A percentile compares a stretch with the other conserved stretches of the same genome.
phyloP scores from a whole-genome alignment of 2,329 filamentous ascomycete species.

The Cladosporium velox region DNA sequence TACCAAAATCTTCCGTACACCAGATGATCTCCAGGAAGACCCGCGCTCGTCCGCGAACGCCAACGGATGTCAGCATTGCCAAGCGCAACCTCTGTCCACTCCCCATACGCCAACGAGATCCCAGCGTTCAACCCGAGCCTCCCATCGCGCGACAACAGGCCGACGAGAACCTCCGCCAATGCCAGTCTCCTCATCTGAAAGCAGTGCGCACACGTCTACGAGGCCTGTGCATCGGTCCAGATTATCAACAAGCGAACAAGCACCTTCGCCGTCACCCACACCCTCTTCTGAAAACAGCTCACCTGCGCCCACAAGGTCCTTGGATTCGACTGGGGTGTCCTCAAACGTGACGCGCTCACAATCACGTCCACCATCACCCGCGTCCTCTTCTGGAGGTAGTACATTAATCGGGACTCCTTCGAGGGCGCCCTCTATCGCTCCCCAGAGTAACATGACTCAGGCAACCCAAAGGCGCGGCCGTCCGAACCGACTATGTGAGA shows the following conservation, averaged over 20 bases:
- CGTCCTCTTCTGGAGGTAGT: not conserved
- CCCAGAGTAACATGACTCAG: not conserved
- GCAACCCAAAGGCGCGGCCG: not conserved
- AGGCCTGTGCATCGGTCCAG: not conserved
- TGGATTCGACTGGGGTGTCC: not conserved
- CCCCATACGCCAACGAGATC: not conserved
- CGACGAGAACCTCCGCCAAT: not conserved
- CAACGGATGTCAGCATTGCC: not conserved
- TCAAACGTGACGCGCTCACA: not conserved
- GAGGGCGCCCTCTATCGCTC: not conserved
- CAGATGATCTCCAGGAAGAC: not conserved
- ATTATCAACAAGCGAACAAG: no score
- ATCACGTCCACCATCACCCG: not conserved
- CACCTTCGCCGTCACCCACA: not conserved
- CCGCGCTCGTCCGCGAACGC: not conserved
- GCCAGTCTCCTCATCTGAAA: not conserved
- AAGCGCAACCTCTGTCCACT: not conserved
- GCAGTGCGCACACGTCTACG: not conserved
- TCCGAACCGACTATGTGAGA: not conserved
- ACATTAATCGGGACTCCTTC: not conserved
- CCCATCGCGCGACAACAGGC: not conserved
- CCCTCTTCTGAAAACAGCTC: not conserved
- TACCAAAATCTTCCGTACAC: not conserved
- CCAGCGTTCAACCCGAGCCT: not conserved
- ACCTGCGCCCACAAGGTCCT: not conserved